Conservation (phyloP, 2,329 filamentous ascomycete species). For the Tolypocladium ovalisporum region DNA sequence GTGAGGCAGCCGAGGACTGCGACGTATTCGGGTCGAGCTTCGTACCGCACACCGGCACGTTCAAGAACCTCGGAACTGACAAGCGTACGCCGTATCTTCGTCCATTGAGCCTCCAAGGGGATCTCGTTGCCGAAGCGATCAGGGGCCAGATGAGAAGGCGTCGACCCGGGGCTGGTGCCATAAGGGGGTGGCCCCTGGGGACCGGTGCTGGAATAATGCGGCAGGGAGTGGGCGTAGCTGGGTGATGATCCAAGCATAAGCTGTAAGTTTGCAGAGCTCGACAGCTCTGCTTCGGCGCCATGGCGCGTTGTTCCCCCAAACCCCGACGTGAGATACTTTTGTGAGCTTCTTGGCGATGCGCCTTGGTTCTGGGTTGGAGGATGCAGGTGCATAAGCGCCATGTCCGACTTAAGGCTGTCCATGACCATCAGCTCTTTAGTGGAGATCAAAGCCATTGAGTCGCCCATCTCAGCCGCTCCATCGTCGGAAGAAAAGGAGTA, state of each 20-base stretch:
- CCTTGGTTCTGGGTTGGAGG: slow-evolving; percentile 20
- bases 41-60: slow-evolving; percentile 45
- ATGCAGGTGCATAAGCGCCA: slow-evolving; percentile 31
- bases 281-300: slow-evolving; percentile 14
- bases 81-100: slow-evolving; percentile 41
- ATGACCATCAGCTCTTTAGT: slow-evolving; percentile 42
- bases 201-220: slow-evolving; percentile 12
- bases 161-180: slow-evolving; percentile 17
- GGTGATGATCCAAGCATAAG: slow-evolving; percentile 24
- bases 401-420: slow-evolving; percentile 28
- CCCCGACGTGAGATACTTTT: slow-evolving; percentile 22
- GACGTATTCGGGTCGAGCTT: slow-evolving; percentile 49
- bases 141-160: slow-evolving; percentile 35
- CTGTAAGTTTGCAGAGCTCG: slow-evolving; percentile 19
- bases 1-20: slow-evolving; percentile 46
- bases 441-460: slow-evolving; percentile 37
- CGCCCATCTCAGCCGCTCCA: slow-evolving; percentile 17
- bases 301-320: slow-evolving; percentile 15
- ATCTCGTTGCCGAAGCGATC: slow-evolving; percentile 48
- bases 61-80: slow-evolving; percentile 48
- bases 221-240: slow-evolving; percentile 25
- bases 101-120: slow-evolving; percentile 46
- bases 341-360: slow-evolving; percentile 22
- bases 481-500: slow-evolving; percentile 27
- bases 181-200: slow-evolving; percentile 21